A percentile compares a stretch with the other conserved stretches of the same genome.
Evolutionary conservation across 2,329 filamentous ascomycete genomes (phyloP).

Genomic region (Orbilia ellipsospora): DNA sequence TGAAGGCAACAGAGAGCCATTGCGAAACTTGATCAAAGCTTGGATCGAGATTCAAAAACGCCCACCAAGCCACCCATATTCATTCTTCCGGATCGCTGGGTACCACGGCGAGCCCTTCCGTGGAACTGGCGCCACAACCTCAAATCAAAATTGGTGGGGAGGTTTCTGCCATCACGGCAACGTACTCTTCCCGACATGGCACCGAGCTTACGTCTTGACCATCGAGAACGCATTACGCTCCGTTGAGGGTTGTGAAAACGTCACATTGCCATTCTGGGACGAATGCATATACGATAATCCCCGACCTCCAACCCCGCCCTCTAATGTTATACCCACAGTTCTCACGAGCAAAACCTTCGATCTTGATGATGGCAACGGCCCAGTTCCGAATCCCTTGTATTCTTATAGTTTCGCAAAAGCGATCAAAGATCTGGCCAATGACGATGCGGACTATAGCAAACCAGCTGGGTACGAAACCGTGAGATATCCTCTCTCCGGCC

Average conservation of each 20-base stretch:
- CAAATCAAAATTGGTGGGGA: slow-evolving; percentile 58
- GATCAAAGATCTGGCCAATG: slow-evolving; percentile 45
- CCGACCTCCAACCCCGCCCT: too few relatives aligned
- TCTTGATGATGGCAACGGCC: slow-evolving; percentile 4
- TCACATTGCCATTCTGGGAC: slow-evolving; percentile 58
- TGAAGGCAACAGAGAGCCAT: slow-evolving; percentile 9
- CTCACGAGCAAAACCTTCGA: slow-evolving; percentile 28
- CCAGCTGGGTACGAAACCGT: slow-evolving; percentile 57
- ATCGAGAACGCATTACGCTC: slow-evolving; percentile 57
- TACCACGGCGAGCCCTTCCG: slow-evolving; percentile 60
- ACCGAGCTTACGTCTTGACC: slow-evolving; percentile 59
- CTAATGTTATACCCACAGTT: slow-evolving; percentile 25
- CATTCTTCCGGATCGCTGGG: slow-evolving; percentile 59
- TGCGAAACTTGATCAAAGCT: slow-evolving; percentile 29
- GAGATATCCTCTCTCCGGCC: slow-evolving; percentile 58
- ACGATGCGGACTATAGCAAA: slow-evolving; percentile 55
- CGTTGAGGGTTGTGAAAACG: slow-evolving; percentile 40
- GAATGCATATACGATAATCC: background rate
- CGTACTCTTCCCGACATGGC: slow-evolving; percentile 60
- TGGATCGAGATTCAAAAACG: slow-evolving; percentile 43
- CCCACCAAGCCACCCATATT: slow-evolving; percentile 53
- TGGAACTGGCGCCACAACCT: slow-evolving; percentile 51
- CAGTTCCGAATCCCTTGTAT: slow-evolving; percentile 57
- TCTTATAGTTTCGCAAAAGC: slow-evolving; percentile 57
- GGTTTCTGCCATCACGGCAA: slow-evolving; percentile 61